Evolutionary conservation across 73 alveolate genomes (phyloP), one percentile per base, ranked within the genome.

Genomic region (Blepharisma stoltei): DNA sequence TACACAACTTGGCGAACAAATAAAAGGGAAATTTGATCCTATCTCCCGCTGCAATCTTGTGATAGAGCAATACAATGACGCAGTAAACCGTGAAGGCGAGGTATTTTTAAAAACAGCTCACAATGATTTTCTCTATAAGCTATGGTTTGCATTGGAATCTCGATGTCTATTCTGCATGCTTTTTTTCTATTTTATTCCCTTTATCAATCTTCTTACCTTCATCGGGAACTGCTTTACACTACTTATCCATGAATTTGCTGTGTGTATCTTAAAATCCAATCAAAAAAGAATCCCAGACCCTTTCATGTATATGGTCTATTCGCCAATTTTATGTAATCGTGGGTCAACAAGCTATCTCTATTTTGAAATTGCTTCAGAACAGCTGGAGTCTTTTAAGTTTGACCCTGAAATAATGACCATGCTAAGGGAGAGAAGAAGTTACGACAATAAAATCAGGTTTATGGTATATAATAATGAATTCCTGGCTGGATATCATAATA

Each of bases 61-160:
- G 23, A 60, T 60, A 20, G 73, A 60, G 23, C 73, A 60, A 60
- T 60, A 60, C 46, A 60, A 60, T 38, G 73, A 60, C 5, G 46
- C 73, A 20, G 73, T 60, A 60, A 60, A 60, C 73, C 37, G 73
- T 18, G 23, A 60, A 11, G 46, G 23, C 14, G 73, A 60, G 23
- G 23, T 60, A n/a, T 60, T 60, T 25, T 25, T 60, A 60, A 60
- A 60, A 25, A 60, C 14, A 60, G 73, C 73, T 9, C 45, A 60
- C 46, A 60, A 60, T 25, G 14, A 20, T 25, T 18, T n/a, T n/a
- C 23, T 60, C 45, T 60, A 60, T 38, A 60, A 60, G 45, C 23
- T 60, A 0, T 60, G 73, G 73, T 60, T 14, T 25, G 23, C 73
- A 14, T 9, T 60, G 11, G 46, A 60, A 25, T 20, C 73, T 25